These are phyloP conservation scores for Paraphaeosphaeria minitans DNA, from an alignment of 2,329 filamentous ascomycete genomes.

Conservation along the genomic window DNA sequence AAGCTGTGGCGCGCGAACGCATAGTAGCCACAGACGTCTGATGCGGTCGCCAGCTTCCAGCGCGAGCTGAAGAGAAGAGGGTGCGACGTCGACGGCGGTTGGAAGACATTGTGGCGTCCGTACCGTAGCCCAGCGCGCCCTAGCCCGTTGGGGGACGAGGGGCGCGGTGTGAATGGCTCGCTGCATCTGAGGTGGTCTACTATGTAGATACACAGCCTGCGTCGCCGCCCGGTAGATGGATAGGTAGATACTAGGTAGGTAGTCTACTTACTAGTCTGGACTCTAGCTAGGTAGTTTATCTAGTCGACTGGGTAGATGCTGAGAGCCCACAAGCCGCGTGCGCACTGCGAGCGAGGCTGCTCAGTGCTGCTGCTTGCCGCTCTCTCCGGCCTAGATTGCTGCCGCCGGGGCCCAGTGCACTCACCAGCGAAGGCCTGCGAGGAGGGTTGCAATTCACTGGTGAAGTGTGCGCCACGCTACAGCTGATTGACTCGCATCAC, in stretches of 20 bases:
- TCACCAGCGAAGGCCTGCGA: too few species aligned
- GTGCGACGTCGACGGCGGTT: neutral
- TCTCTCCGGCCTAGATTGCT: neutral
- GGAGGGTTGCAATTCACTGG: too few species aligned
- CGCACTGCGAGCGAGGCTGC: neutral
- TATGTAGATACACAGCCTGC: conserved; percentile 8
- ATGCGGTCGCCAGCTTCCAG: too few species aligned
- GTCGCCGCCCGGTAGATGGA: neutral
- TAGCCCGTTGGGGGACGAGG: neutral
- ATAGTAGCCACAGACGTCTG: conserved; percentile 16
- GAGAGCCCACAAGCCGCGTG: conserved; percentile 2
- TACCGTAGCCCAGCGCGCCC: neutral
- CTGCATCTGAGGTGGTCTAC: neutral
- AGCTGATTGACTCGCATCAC: neutral
- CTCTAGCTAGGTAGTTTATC: too few species aligned
- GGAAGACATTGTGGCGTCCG: neutral
- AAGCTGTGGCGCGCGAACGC: conserved; percentile 14
- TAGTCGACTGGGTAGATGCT: too few species aligned
- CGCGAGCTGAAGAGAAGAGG: neutral
- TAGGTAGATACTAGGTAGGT: too few species aligned
- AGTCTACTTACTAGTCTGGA: too few species aligned
- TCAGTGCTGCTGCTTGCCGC: too few species aligned
- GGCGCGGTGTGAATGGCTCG: neutral
- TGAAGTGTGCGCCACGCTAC: neutral
- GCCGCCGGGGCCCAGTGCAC: neutral